These are phyloP conservation scores for Oryza brachyantha DNA, from an alignment of 176 grass and related monocot genomes.

Conservation along the genomic window DNA sequence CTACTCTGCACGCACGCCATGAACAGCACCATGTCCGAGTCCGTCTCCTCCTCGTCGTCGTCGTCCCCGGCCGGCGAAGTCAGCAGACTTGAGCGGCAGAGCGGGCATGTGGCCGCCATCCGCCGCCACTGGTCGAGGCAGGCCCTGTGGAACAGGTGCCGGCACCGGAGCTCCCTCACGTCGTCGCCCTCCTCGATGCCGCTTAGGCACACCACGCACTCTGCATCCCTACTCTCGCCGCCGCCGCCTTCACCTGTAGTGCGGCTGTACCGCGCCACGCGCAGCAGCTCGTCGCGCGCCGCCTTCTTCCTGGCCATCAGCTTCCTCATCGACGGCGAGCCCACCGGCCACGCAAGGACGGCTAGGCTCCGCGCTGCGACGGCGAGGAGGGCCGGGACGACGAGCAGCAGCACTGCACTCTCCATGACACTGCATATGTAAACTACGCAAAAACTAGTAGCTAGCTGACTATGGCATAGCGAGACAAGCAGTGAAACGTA, in stretches of 20 bases:
- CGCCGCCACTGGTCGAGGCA: constrained; percentile 66
- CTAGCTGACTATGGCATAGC: no score
- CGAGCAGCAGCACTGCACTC: background rate
- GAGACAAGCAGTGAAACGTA: no score
- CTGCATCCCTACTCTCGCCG: background rate
- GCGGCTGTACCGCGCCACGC: constrained; percentile 18
- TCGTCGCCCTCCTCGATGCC: constrained; percentile 61
- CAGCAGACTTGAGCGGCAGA: constrained; percentile 57
- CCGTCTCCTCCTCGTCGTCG: background rate
- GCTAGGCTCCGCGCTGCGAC: background rate
- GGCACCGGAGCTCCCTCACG: constrained; percentile 55
- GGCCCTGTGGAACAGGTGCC: constrained; percentile 55
- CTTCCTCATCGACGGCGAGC: constrained; percentile 5
- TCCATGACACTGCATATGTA: no score
- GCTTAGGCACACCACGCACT: constrained; percentile 60
- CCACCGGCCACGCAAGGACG: constrained; percentile 30
- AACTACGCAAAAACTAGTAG: no score
- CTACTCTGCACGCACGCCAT: constrained; percentile 33
- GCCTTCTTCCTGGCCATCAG: background rate
- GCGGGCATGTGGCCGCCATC: constrained; percentile 47
- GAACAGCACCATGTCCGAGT: constrained; percentile 33
- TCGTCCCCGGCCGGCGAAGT: background rate
- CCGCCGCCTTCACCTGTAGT: background rate
- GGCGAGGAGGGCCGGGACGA: background rate
- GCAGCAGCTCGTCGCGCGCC: constrained; percentile 21